A percentile compares a stretch with the other conserved stretches of the same genome.
Evolutionary conservation across 768 basidiomycete species (phyloP).

Genomic region (Panaeolus cyanescens): DNA sequence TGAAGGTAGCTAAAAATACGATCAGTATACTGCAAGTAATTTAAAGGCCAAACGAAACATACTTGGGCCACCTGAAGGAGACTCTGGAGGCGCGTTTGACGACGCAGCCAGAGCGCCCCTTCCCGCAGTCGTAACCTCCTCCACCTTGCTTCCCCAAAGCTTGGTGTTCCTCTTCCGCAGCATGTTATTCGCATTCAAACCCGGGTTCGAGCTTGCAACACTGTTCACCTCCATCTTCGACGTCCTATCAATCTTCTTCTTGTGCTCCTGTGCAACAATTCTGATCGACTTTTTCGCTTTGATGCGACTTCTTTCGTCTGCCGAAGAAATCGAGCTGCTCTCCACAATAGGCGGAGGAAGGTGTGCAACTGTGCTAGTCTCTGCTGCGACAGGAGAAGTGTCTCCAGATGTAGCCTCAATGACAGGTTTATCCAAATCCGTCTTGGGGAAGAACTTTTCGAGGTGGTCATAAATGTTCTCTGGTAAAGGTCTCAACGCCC

Average conservation of each 20-base stretch:
- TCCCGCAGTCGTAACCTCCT: slow-evolving; percentile 78
- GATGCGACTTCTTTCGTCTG: slow-evolving; percentile 35
- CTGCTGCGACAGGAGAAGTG: slow-evolving; percentile 71
- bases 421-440: slow-evolving; percentile 94
- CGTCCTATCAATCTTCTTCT: slow-evolving; percentile 70
- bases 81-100: slow-evolving; percentile 50
- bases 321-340: slow-evolving; percentile 7
- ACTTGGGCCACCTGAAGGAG: slow-evolving; percentile 70
- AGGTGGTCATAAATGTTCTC: slow-evolving; percentile 93
- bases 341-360: slow-evolving; percentile 36
- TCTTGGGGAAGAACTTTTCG: slow-evolving; percentile 93
- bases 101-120: slow-evolving; percentile 43
- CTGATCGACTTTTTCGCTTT: slow-evolving; percentile 90
- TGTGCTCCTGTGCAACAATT: slow-evolving; percentile 87
- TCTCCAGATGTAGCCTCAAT: slow-evolving; percentile 85
- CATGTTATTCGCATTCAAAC: slow-evolving; percentile 46
- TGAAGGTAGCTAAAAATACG: slow-evolving; percentile 74
- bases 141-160: slow-evolving; percentile 91
- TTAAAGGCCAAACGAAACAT: slow-evolving; percentile 31
- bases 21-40: background rate
- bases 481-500: slow-evolving; percentile 88
- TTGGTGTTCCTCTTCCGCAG: slow-evolving; percentile 88
- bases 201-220: slow-evolving; percentile 39
- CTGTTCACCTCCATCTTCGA: slow-evolving; percentile 38
- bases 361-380: slow-evolving; percentile 37